Conservation (phyloP, 1,284 basidiomycete genomes). For the Retiboletus flavoniger region DNA sequence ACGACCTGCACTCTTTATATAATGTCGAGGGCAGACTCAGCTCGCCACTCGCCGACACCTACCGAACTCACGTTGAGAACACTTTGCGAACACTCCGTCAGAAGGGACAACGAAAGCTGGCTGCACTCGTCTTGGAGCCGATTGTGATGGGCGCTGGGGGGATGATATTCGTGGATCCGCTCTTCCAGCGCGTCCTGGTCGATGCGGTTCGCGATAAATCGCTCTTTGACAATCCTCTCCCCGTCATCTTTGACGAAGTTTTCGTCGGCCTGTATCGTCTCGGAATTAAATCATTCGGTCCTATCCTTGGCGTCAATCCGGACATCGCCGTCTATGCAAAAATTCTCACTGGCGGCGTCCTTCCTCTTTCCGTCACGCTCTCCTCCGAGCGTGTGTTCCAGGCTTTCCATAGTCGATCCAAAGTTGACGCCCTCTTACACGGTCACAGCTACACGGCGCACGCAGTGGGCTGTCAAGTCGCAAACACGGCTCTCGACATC, state of each 20-base stretch:
- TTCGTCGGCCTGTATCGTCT: constrained; percentile 91
- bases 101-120: constrained; percentile 46
- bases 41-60: constrained; percentile 62
- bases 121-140: constrained; percentile 87
- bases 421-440: constrained; percentile 86
- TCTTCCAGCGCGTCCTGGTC: constrained; percentile 89
- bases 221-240: constrained; percentile 53
- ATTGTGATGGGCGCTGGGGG: constrained; percentile 94
- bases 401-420: constrained; percentile 75
- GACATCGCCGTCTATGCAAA: constrained; percentile 94
- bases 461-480: constrained; percentile 89
- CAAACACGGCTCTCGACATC: constrained; percentile 74
- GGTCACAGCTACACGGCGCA: constrained; percentile 96
- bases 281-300: constrained; percentile 65
- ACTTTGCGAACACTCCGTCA: constrained; percentile 53
- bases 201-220: constrained; percentile 68
- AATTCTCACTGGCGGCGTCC: constrained; percentile 89
- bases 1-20: constrained; percentile 68
- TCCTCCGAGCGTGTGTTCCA: constrained; percentile 78
- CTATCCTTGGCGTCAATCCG: constrained; percentile 70
- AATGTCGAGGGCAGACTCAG: constrained; percentile 64
- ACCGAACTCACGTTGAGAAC: constrained; percentile 59
- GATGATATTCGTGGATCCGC: constrained; percentile 96
- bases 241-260: constrained; percentile 96
- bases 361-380: constrained; percentile 86